Conservation (phyloP, 1,284 basidiomycete species). For the Austroboletus niveus region DNA sequence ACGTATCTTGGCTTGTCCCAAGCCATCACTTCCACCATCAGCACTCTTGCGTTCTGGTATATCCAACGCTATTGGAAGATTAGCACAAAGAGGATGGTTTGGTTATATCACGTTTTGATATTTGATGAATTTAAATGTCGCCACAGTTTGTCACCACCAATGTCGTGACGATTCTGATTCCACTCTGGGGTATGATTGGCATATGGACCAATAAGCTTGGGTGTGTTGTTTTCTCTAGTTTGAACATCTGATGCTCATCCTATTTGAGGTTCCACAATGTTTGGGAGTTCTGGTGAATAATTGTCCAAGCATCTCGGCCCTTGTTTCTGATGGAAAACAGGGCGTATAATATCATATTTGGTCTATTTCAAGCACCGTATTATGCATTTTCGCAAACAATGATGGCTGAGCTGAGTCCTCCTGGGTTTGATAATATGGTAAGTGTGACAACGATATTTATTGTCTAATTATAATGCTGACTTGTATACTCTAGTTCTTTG, state of each 20-base stretch:
- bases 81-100: conserved; percentile 73
- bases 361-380: conserved; percentile 78
- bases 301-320: background rate
- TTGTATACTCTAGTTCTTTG: conserved; percentile 57
- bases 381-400: conserved; percentile 84
- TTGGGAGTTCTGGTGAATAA: conserved; percentile 77
- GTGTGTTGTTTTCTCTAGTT: conserved; percentile 32
- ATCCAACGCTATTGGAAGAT: conserved; percentile 78
- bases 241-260: background rate
- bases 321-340: conserved; percentile 8
- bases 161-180: conserved; percentile 73
- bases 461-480: background rate
- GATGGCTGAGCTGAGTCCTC: conserved; percentile 83
- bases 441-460: background rate
- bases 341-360: conserved; percentile 29
- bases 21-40: conserved; percentile 67
- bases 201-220: conserved; percentile 78
- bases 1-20: conserved; percentile 77
- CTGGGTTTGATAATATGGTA: conserved; percentile 82
- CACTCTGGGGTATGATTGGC: conserved; percentile 85
- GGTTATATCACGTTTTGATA: background rate
- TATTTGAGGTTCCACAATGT: conserved; percentile 66
- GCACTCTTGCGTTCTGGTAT: conserved; percentile 77
- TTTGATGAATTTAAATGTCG: background rate
- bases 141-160: conserved; percentile 72